Base-by-base conservation (phyloP, 805 yeast species). In the Nakazawaea ishiwadae region DNA sequence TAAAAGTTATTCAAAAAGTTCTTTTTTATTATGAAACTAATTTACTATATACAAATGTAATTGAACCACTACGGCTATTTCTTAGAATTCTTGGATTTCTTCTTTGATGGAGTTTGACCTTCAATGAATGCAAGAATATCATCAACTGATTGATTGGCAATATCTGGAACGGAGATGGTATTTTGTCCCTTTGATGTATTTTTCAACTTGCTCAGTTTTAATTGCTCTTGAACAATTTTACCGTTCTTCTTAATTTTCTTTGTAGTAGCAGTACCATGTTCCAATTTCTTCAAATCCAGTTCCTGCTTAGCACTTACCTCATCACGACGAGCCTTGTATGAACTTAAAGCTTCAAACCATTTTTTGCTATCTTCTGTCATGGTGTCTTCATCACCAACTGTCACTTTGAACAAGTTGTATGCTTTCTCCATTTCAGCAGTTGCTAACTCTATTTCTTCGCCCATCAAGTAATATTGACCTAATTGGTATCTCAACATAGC, bases 121-220 rank as follows among this genome's bases (percentile, higher is more conserved):
- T 81, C 83, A 53, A 86, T 82, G 54, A 78, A 86, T 46, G 71
- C 69, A 62, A 86, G 65, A 45, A 86, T 70, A 45, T 84, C 95
- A 40, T 83, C 91, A 40, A 85, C 73, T 15, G 87, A 77, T 59
- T 80, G 73, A 40, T 68, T 63, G 6, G 84, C 81, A 46, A 84
- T 67, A 27, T 73, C 75, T 14, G 84, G 78, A 50, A 71, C 67
- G 29, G 71, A 60, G 32, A 57, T 51, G 19, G 59, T 58, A 12
- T 55, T 48, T 45, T 63, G 67, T 47, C 56, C 50, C 47, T 63
- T 62, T 10, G 49, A 31, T 26, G 46, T 39, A 44, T 42, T 43
- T 18, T 16, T 31, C 31, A 33, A 16, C 15, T 32, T 37, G 6
- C 26, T 9, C 16, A 33, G 38, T 4, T 34, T 20, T 17, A 27